Conservation (phyloP, 2,329 filamentous ascomycete genomes). For the Neoscytalidium dimidiatum region DNA sequence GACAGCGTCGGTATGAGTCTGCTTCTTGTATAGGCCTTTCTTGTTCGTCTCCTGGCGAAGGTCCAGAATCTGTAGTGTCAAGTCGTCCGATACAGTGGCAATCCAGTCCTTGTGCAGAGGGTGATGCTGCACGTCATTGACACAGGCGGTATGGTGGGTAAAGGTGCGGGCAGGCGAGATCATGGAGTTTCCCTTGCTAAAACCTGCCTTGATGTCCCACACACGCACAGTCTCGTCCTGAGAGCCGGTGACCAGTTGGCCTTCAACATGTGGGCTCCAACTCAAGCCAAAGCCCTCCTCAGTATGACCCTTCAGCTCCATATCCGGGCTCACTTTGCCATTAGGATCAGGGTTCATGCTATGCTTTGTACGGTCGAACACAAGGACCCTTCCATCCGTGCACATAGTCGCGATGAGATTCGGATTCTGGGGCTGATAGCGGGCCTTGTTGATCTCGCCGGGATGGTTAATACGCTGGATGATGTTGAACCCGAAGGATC, state of each 20-base stretch:
- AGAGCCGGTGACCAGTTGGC: constrained; percentile 84
- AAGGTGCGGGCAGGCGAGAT: constrained; percentile 75
- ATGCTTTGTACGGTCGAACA: constrained; percentile 97
- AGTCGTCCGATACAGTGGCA: constrained; percentile 91
- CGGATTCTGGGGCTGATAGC: constrained; percentile 96
- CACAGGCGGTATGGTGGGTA: constrained; percentile 84
- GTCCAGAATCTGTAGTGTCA: constrained; percentile 90
- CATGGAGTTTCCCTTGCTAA: constrained; percentile 68
- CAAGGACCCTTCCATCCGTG: constrained; percentile 81
- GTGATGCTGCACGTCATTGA: constrained; percentile 97
- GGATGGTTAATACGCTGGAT: constrained; percentile 96
- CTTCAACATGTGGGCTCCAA: constrained; percentile 85
- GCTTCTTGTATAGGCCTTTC: constrained; percentile 67
- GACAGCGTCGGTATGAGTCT: constrained; percentile 87
- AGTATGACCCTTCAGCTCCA: constrained; percentile 81
- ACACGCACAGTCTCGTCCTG: constrained; percentile 90
- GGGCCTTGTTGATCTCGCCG: constrained; percentile 96
- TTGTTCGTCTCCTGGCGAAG: constrained; percentile 68
- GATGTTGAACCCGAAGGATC: constrained; percentile 80
- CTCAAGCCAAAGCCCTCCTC: constrained; percentile 88
- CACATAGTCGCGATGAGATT: constrained; percentile 95
- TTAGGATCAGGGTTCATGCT: constrained; percentile 66
- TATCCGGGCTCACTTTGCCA: constrained; percentile 75
- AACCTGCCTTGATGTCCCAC: constrained; percentile 80
- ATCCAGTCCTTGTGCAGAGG: constrained; percentile 78